Evolutionary conservation across 2,329 filamentous ascomycete species (phyloP).

Genomic region (Hymenoscyphus occultus): DNA sequence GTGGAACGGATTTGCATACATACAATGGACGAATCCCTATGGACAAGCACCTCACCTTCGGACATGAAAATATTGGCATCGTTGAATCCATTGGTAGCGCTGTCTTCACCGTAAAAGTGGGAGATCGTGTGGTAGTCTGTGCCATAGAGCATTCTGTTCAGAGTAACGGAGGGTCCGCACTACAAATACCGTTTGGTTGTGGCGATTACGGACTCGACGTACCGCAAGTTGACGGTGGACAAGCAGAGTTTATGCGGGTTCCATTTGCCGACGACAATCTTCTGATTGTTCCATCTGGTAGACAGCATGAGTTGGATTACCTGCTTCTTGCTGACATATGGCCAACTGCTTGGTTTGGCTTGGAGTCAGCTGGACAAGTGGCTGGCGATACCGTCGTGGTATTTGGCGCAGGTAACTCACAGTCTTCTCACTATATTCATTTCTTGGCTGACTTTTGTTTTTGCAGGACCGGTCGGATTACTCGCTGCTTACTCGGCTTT

Average conservation of each 20-base stretch:
- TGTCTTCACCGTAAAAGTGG: slow-evolving; percentile 45
- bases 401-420: slow-evolving; percentile 36
- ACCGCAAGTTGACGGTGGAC: slow-evolving; percentile 56
- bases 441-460: not conserved
- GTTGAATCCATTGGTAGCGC: slow-evolving; percentile 44
- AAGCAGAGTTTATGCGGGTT: slow-evolving; percentile 81
- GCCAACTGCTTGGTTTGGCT: slow-evolving; percentile 29
- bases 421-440: not conserved
- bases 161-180: slow-evolving; percentile 46
- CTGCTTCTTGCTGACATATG: slow-evolving; percentile 35
- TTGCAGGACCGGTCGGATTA: slow-evolving; percentile 35
- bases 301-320: slow-evolving; percentile 28
- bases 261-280: slow-evolving; percentile 77
- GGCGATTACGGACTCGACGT: slow-evolving; percentile 7
- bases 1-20: slow-evolving; percentile 44
- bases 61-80: slow-evolving; percentile 52
- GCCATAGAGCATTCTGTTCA: slow-evolving; percentile 47
- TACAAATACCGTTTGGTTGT: slow-evolving; percentile 43
- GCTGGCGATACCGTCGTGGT: slow-evolving; percentile 34
- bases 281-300: slow-evolving; percentile 62
- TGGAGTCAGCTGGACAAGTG: slow-evolving; percentile 29
- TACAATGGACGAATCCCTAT: slow-evolving; percentile 40
- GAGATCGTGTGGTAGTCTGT: slow-evolving; percentile 50
- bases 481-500: slow-evolving; percentile 37
- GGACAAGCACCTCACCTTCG: slow-evolving; percentile 36